Evolutionary conservation across 2,329 filamentous ascomycete species (phyloP).

Genomic region (Ampelomyces quisqualis): DNA sequence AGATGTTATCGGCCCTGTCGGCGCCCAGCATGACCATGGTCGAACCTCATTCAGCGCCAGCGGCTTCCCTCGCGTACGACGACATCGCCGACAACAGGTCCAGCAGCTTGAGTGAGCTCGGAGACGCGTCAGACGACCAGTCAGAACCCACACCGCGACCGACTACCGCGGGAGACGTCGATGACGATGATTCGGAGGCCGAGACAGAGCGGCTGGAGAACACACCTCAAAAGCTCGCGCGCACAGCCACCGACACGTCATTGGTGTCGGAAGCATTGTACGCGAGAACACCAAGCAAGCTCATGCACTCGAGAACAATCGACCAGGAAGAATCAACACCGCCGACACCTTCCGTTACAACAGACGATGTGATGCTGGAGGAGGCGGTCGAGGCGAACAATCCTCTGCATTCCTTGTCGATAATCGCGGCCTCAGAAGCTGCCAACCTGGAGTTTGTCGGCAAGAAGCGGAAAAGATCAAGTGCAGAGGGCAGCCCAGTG

Average conservation of each 20-base stretch:
- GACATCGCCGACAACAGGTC: slow-evolving; percentile 65
- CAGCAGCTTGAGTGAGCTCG: slow-evolving; percentile 90
- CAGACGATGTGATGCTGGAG: slow-evolving; percentile 17
- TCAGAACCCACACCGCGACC: slow-evolving; percentile 38
- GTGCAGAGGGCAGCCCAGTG: slow-evolving; percentile 43
- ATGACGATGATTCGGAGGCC: slow-evolving; percentile 76
- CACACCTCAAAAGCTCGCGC: slow-evolving; percentile 68
- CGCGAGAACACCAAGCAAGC: slow-evolving; percentile 42
- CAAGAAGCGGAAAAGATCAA: slow-evolving; percentile 51
- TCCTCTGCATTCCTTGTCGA: slow-evolving; percentile 35
- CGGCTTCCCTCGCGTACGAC: slow-evolving; percentile 23
- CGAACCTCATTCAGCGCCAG: slow-evolving; percentile 14
- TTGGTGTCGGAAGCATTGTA: slow-evolving; percentile 37
- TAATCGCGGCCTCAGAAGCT: slow-evolving; percentile 36
- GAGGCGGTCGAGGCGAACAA: slow-evolving; percentile 23
- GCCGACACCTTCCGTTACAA: slow-evolving; percentile 26
- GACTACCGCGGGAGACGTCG: slow-evolving; percentile 26
- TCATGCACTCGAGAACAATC: slow-evolving; percentile 36
- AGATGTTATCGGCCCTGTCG: slow-evolving; percentile 30
- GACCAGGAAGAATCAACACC: slow-evolving; percentile 35
- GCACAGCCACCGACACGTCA: slow-evolving; percentile 38
- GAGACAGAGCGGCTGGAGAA: slow-evolving; percentile 92
- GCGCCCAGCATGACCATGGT: slow-evolving; percentile 21
- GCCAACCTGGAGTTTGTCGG: slow-evolving; percentile 33
- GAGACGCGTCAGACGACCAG: slow-evolving; percentile 69